Conservation (phyloP, 306 rosid species). For the Fragaria vesca region DNA sequence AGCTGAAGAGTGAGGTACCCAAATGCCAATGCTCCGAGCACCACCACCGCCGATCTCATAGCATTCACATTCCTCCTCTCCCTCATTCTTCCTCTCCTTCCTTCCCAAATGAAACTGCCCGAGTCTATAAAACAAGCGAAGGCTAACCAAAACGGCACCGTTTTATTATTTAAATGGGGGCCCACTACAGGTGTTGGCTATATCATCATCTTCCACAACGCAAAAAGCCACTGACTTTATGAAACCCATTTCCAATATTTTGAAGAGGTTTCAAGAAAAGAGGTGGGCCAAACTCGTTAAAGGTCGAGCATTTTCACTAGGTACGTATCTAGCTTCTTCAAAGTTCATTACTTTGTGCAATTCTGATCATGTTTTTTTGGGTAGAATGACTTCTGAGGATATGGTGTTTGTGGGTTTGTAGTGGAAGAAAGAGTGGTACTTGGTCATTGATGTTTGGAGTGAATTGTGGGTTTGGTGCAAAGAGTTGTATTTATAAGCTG, state of each 20-base stretch:
- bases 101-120: background rate
- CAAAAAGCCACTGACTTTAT: background rate
- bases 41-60: conserved; percentile 74
- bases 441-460: conserved; percentile 49
- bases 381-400: conserved; percentile 2
- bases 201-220: background rate
- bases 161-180: background rate
- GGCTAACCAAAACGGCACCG: too few relatives aligned
- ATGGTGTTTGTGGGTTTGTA: conserved; percentile 18
- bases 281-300: background rate
- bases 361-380: conserved; percentile 15
- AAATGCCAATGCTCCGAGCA: conserved; percentile 81
- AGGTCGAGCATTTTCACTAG: background rate
- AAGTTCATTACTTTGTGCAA: background rate
- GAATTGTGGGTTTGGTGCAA: conserved; percentile 45
- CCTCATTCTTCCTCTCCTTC: conserved; percentile 24
- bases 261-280: background rate
- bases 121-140: background rate
- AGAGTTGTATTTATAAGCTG: conserved; percentile 45
- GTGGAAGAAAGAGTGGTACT: conserved; percentile 35
- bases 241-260: background rate
- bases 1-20: conserved; percentile 72
- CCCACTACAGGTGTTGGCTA: background rate
- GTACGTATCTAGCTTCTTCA: background rate
- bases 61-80: conserved; percentile 56